Evolutionary conservation across 345 rosid species (phyloP), one percentile per base, ranked within the genome.

Genomic region (Leavenworthia alabamica): DNA sequence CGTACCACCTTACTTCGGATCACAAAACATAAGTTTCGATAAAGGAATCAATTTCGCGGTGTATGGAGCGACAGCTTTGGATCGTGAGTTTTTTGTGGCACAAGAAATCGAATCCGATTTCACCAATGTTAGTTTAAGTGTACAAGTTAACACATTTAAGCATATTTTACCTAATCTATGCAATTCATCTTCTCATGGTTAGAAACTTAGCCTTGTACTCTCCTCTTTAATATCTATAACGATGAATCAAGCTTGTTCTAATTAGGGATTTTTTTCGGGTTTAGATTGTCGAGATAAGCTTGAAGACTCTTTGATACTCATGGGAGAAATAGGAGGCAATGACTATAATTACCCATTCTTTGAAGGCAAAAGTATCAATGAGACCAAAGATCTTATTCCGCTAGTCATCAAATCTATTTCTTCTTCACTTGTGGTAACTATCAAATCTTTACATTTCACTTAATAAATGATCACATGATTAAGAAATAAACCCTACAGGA

Each of bases 301-400:
- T 1, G 23, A 56, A 6, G 62, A 48, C 23, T 75, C 85, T 2
- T 37, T 83, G 55, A 52, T 83, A 59, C 69, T 79, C 0, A 55
- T 80, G 77, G 88, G 88, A 67, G 83, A 83, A 60, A 80, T 83
- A 12, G 85, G 88, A 28, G 83, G 83, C 4, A 83, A 83, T 2
- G 85, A 83, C 55, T 78, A 76, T 59, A 69, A 70, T 20, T 27
- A 77, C 33, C 72, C 72, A 0, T 64, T 80, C 27, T 27, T 49
- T 2, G 12, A 13, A 39, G 62, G 79, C 16, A 70, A 48, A 52
- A 64, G 41, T 37, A 6, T 37, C 12, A 47, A 70, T 33, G 73
- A 26, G 7, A 54, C 67, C 24, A 76, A 20, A 51, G 64, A 62
- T 20, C 55, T 74, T 41, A 74, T 70, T 43, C 85, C 85, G 42